Evolutionary conservation across 768 basidiomycete genomes (phyloP).

Genomic region (Lactarius deliciosus): DNA sequence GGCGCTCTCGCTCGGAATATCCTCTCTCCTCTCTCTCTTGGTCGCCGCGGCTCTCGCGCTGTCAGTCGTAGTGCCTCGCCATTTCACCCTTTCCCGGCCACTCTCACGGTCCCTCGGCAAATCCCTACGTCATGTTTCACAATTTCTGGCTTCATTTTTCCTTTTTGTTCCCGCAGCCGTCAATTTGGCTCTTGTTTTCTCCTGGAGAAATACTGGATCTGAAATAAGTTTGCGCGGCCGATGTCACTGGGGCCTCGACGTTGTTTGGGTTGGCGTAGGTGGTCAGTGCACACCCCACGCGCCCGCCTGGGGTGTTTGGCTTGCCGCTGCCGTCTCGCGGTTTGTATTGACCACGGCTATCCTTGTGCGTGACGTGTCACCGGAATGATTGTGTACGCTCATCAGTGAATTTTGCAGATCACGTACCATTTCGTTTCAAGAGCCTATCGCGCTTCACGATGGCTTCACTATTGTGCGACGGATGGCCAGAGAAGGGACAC

Average conservation of each 20-base stretch:
- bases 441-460: neutral
- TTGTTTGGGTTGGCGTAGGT: slow-evolving; percentile 55
- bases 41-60: slow-evolving; percentile 13
- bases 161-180: slow-evolving; percentile 52
- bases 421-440: slow-evolving; percentile 9
- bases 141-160: slow-evolving; percentile 41
- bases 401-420: slow-evolving; percentile 12
- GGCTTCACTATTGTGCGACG: slow-evolving; percentile 2
- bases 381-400: neutral
- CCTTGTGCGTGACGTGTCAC: slow-evolving; percentile 46
- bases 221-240: slow-evolving; percentile 43
- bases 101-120: slow-evolving; percentile 35
- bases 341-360: slow-evolving; percentile 51
- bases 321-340: slow-evolving; percentile 52
- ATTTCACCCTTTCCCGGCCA: slow-evolving; percentile 35
- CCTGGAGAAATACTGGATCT: slow-evolving; percentile 49
- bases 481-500: slow-evolving; percentile 13
- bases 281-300: slow-evolving; percentile 34
- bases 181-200: slow-evolving; percentile 54
- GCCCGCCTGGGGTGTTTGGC: slow-evolving; percentile 53
- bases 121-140: slow-evolving; percentile 43
- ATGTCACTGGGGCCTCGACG: slow-evolving; percentile 67
- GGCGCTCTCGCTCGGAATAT: slow-evolving; percentile 51
- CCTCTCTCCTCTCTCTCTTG: slow-evolving; percentile 42
- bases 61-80: slow-evolving; percentile 41